These are phyloP conservation scores for Ogataea allantospora DNA, from an alignment of 805 yeast genomes.

Conservation along the genomic window DNA sequence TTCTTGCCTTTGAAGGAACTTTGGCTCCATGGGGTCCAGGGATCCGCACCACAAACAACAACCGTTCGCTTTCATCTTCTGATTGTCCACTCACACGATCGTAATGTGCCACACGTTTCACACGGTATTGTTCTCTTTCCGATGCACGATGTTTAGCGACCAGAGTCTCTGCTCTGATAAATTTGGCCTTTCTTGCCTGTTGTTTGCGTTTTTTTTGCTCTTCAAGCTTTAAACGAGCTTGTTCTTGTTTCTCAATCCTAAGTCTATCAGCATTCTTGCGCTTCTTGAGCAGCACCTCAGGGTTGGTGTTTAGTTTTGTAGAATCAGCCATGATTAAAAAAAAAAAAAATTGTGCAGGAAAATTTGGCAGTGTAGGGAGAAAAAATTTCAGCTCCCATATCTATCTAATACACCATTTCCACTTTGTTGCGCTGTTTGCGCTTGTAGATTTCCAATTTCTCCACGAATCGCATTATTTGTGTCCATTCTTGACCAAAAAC, in stretches of 20 bases:
- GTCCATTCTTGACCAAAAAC: conserved; percentile 28
- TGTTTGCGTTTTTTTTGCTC: conserved; percentile 44
- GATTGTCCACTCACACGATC: conserved; percentile 39
- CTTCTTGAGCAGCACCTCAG: conserved; percentile 74
- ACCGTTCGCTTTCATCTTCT: conserved; percentile 40
- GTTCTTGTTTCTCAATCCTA: conserved; percentile 70
- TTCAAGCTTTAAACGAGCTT: conserved; percentile 50
- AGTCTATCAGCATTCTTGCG: conserved; percentile 76
- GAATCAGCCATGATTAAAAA: conserved; percentile 22
- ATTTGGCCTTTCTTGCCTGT: conserved; percentile 47
- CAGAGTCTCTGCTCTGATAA: conserved; percentile 71
- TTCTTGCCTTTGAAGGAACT: conserved; percentile 62
- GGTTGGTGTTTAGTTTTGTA: conserved; percentile 57
- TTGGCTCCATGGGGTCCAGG: conserved; percentile 62
- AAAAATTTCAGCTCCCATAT: not conserved
- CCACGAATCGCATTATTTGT: conserved; percentile 12
- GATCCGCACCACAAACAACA: conserved; percentile 66
- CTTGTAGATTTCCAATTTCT: conserved; percentile 21
- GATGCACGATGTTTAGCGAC: conserved; percentile 65
- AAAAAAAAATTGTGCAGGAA: conserved; percentile 8
- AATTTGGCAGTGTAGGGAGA: conserved; percentile 2
- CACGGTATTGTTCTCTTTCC: conserved; percentile 65
- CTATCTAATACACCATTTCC: conserved; percentile 32
- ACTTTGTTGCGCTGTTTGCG: conserved; percentile 29
- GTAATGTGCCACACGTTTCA: conserved; percentile 57